Base-by-base conservation (phyloP, 495 filamentous ascomycete species). In the Astrothelium macrocarpum region DNA sequence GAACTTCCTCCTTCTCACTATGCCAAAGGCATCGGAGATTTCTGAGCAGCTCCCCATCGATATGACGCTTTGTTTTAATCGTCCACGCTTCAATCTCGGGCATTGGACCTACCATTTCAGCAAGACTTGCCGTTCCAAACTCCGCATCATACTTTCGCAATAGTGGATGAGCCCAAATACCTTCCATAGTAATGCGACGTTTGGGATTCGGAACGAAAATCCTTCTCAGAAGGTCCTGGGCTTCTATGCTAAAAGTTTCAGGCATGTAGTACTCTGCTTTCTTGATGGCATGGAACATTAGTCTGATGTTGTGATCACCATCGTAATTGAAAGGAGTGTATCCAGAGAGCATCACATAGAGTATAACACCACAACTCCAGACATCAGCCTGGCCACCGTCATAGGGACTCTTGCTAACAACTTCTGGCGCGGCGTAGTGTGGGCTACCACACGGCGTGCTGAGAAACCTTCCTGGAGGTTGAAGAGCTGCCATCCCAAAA, bases 401-500 rank as follows among this genome's bases (percentile, higher is more conserved):
- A 70, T 99, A 99, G 28, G 76, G 76, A 28, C 78, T 73, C 11
- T 82, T 83, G 32, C 82, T 78, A 29, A 96, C 85, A 53, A 99
- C 83, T 72, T 99, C 94, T 0, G 94, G 94, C 0, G 94, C 91
- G 2, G 90, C 91, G 68, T 97, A 97, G 74, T 97, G 94, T 3
- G 93, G 93, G 64, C 95, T 97, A 46, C 94, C 94, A 70, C 94
- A 99, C 1, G 92, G 90, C 0, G 93, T 96, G 42, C 81, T 86
- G 39, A 99, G 79, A 75, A 83, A 84, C 66, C 89, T 84, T 28
- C 81, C 83, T 16, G 80, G 77, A 31, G 95, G 93, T 66, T 97
- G 93, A 32, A 97, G 76, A 14, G 91, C 91, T 20, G 95, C 94
- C 91, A 99, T 96, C 20, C 94, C 93, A 73, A 97, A 99, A 73